A percentile compares a stretch with the other conserved stretches of the same genome.
phyloP scores from a whole-genome alignment of 2,329 filamentous ascomycete species.

The Fusarium torreyae region DNA sequence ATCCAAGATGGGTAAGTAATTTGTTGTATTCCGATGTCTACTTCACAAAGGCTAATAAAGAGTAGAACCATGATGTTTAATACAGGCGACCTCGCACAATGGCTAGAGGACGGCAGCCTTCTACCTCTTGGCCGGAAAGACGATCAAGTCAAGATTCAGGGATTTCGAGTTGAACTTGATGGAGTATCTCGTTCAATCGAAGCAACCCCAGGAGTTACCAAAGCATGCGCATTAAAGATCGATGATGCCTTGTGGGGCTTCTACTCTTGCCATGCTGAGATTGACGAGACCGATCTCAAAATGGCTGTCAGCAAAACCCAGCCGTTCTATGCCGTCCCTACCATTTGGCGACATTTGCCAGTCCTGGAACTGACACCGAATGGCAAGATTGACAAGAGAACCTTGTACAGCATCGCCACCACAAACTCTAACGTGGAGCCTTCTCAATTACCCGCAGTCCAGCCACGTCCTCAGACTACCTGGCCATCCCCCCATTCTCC shows the following conservation, averaged over 20 bases:
- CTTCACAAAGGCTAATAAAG: not conserved
- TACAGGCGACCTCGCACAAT: constrained; percentile 32
- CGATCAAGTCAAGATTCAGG: constrained; percentile 39
- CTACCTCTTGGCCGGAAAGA: constrained; percentile 39
- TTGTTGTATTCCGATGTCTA: accelerated
- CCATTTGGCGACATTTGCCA: constrained; percentile 25
- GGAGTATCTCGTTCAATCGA: constrained; percentile 29
- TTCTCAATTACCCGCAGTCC: not conserved
- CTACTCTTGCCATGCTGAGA: constrained; percentile 21
- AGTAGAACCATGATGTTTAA: constrained; percentile 54
- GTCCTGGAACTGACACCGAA: constrained; percentile 36
- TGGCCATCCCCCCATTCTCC: constrained; percentile 14
- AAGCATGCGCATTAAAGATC: constrained; percentile 30
- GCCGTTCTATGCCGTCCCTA: constrained; percentile 35
- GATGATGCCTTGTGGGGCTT: constrained; percentile 24
- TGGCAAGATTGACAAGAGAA: constrained; percentile 34
- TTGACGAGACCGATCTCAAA: constrained; percentile 28
- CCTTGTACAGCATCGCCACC: constrained; percentile 16
- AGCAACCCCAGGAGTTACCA: constrained; percentile 5
- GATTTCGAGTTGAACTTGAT: constrained; percentile 28
- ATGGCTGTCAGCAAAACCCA: constrained; percentile 11
- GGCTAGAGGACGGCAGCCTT: constrained; percentile 34
- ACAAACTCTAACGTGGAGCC: not conserved
- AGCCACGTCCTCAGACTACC: constrained; percentile 7
- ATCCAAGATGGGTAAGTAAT: constrained; percentile 20